phyloP scores from a whole-genome alignment of 2,329 filamentous ascomycete genomes.

The Clonostachys chloroleuca region DNA sequence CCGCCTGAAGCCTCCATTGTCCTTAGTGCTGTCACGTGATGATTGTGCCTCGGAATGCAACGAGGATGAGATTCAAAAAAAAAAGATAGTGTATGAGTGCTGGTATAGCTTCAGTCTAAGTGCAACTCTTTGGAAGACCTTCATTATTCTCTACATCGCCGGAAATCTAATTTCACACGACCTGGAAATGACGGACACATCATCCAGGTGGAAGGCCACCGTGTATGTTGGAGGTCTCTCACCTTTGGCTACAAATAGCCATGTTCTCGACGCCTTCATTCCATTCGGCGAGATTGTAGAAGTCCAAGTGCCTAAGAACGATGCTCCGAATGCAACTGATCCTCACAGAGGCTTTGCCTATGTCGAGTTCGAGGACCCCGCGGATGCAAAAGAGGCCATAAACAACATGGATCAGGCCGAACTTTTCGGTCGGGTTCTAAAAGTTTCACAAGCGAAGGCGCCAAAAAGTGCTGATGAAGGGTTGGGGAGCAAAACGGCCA shows the following conservation, averaged over 20 bases:
- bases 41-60: neutral
- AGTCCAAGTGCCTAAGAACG: slow-evolving; percentile 84
- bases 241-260: slow-evolving; percentile 67
- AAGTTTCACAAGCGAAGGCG: slow-evolving; percentile 86
- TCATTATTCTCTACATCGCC: no score
- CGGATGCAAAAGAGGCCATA: slow-evolving; percentile 90
- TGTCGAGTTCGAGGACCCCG: slow-evolving; percentile 83
- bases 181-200: slow-evolving; percentile 65
- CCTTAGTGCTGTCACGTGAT: neutral
- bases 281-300: slow-evolving; percentile 96
- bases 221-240: slow-evolving; percentile 90
- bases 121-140: neutral
- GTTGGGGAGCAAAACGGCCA: slow-evolving; percentile 84
- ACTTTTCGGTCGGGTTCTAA: slow-evolving; percentile 87
- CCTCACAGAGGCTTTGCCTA: slow-evolving; percentile 92
- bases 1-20: neutral
- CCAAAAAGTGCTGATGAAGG: slow-evolving; percentile 87
- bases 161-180: no score
- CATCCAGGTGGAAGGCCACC: slow-evolving; percentile 81
- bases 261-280: slow-evolving; percentile 86
- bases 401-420: slow-evolving; percentile 99
- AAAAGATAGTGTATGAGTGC: no score
- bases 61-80: neutral
- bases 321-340: slow-evolving; percentile 72
- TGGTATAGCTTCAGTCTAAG: neutral